phyloP scores from a whole-genome alignment of 2,329 filamentous ascomycete genomes.

The Botrytis paeoniae region DNA sequence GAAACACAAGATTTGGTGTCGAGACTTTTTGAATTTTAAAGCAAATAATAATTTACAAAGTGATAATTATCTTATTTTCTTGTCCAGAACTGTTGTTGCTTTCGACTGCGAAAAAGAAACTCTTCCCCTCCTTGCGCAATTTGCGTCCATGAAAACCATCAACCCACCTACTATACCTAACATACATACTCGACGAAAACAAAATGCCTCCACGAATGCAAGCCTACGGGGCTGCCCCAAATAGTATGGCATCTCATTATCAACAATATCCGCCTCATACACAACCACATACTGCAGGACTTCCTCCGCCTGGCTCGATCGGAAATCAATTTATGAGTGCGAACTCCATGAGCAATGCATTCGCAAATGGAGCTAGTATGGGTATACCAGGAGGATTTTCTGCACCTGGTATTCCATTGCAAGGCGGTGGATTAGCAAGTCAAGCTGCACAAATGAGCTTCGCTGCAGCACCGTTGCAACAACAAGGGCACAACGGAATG shows the following conservation, averaged over 20 bases:
- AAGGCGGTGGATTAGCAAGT: conserved; percentile 68
- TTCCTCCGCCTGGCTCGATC: conserved; percentile 59
- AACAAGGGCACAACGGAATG: conserved; percentile 54
- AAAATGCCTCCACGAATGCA: conserved; percentile 39
- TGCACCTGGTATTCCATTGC: conserved; percentile 51
- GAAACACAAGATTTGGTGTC: conserved; percentile 12
- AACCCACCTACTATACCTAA: conserved; percentile 34
- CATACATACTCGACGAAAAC: conserved; percentile 35
- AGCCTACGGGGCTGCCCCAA: conserved; percentile 37
- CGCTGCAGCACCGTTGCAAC: conserved; percentile 64
- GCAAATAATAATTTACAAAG: not conserved
- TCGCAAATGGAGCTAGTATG: conserved; percentile 50
- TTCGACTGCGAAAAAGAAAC: not conserved
- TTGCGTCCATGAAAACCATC: conserved; percentile 38
- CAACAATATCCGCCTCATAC: conserved; percentile 46
- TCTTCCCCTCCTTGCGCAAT: conserved; percentile 22
- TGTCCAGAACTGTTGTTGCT: not conserved
- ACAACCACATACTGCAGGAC: conserved; percentile 46
- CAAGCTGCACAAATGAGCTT: conserved; percentile 89
- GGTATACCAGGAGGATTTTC: conserved; percentile 56
- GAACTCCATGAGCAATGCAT: conserved; percentile 28
- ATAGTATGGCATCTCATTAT: conserved; percentile 41
- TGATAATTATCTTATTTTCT: conserved; percentile 8
- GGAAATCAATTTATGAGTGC: conserved; percentile 58
- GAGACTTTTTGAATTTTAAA: conserved; percentile 11